These are phyloP conservation scores for Macrotyloma uniflorum DNA, from an alignment of 306 rosid species.

Conservation along the genomic window DNA sequence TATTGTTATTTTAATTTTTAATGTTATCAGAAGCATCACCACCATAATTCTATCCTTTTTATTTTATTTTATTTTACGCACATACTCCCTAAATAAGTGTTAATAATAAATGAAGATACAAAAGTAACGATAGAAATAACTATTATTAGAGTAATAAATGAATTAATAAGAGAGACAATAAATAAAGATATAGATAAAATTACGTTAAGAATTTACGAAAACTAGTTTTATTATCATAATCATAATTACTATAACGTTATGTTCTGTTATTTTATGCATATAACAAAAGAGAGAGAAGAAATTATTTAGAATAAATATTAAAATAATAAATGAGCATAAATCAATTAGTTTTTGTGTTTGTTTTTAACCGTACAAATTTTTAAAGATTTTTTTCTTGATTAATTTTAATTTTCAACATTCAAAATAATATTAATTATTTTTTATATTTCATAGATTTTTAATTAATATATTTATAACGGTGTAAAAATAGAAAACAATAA, in stretches of 20 bases:
- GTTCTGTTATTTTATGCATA: background rate
- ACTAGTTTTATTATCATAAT: no score
- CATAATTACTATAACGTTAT: background rate
- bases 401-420: no score
- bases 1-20: background rate
- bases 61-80: background rate
- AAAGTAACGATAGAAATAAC: background rate
- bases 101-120: background rate
- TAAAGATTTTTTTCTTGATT: no score
- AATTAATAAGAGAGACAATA: background rate
- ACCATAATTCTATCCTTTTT: background rate
- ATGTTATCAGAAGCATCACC: background rate
- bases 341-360: no score
- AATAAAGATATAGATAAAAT: background rate
- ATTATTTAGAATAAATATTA: background rate
- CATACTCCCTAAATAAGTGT: background rate
- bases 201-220: no score
- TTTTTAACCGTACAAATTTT: no score
- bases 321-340: background rate
- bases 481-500: no score
- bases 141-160: background rate
- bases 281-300: background rate
- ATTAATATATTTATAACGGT: no score
- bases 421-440: no score
- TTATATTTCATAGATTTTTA: no score